Evolutionary conservation across 768 basidiomycete species (phyloP), one percentile per base, ranked within the genome.

Genomic region (Asterophora lycoperdoides): DNA sequence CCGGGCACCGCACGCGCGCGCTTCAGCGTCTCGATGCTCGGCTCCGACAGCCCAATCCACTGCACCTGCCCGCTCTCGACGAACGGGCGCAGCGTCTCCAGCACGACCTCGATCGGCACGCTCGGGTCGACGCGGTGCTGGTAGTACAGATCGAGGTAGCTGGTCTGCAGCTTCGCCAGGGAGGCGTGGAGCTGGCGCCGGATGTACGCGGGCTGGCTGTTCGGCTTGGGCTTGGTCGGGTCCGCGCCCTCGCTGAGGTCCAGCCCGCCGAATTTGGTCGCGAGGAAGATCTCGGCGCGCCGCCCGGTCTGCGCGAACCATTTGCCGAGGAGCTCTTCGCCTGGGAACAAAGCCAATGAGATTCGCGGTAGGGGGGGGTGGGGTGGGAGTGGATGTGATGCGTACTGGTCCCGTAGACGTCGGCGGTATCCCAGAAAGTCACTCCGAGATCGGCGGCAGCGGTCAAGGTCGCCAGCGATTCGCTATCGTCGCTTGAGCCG

Each of bases 261-360:
- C 3, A 13, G 11, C 1, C 20, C 33, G 13, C 41, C 41, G 6
- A 46, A 56, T 14, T 44, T 52, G 7, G 48, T 41, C 2, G 52
- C 52, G 4, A 53, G 52, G 64, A 83, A 85, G 20, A 82, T 79
- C 35, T 77, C 66, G 15, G 66, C 53, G n/a, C 78, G 66, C 41
- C 77, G 77, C 4, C 78, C 79, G 5, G 74, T 77, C 7, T 64
- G 64, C 48, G 72, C 71, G 62, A 82, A 76, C 78, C 78, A 46
- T 14, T 29, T 14, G 11, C 49, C 49, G 20, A 45, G 29, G 10
- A 53, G 19, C 14, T 33, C 41, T 40, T 57, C 46, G 28, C 49
- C 56, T 17, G 11, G 32, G 34, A n/a, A n/a, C 23, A 23, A 23
- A 23, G 23, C 3, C 6, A 23, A 23, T 23, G 23, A 23, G 23